Conservation (phyloP, 2,329 filamentous ascomycete genomes). For the Fusarium avenaceum region DNA sequence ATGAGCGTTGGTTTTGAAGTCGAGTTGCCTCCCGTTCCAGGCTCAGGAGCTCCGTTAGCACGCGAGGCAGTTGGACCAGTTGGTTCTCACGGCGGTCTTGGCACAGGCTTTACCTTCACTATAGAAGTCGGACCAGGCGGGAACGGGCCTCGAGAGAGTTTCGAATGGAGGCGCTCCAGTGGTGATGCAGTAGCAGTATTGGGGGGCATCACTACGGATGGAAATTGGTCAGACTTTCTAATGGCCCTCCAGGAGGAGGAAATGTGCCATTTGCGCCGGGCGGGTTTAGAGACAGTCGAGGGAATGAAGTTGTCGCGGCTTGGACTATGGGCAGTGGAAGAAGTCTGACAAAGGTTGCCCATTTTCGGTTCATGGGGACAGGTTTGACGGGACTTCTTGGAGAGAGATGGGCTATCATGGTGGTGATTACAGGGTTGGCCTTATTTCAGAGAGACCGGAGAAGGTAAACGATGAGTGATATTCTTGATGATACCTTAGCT, state of each 20-base stretch:
- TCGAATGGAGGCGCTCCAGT: slow-evolving; percentile 44
- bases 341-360: slow-evolving; percentile 37
- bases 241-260: slow-evolving; percentile 27
- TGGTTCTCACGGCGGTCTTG: slow-evolving; percentile 20
- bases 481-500: not conserved
- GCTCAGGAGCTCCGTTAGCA: slow-evolving; percentile 20
- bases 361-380: slow-evolving; percentile 44
- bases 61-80: slow-evolving; percentile 30
- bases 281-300: slow-evolving; percentile 34
- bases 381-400: slow-evolving; percentile 42
- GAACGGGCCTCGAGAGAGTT: slow-evolving; percentile 39
- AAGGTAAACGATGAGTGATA: not conserved
- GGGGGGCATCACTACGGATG: slow-evolving; percentile 35
- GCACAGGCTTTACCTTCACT: slow-evolving; percentile 29
- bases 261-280: slow-evolving; percentile 24
- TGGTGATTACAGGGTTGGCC: slow-evolving; percentile 39
- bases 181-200: slow-evolving; percentile 34
- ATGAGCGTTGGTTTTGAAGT: slow-evolving; percentile 39
- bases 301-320: slow-evolving; percentile 44
- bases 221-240: slow-evolving; percentile 43
- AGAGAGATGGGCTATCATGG: slow-evolving; percentile 48
- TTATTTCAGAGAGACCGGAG: slow-evolving; percentile 32
- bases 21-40: slow-evolving; percentile 35
- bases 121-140: slow-evolving; percentile 38
- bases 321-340: slow-evolving; percentile 35